Base-by-base conservation (phyloP, 2,329 filamentous ascomycete genomes). In the Paecilomyces niveus region DNA sequence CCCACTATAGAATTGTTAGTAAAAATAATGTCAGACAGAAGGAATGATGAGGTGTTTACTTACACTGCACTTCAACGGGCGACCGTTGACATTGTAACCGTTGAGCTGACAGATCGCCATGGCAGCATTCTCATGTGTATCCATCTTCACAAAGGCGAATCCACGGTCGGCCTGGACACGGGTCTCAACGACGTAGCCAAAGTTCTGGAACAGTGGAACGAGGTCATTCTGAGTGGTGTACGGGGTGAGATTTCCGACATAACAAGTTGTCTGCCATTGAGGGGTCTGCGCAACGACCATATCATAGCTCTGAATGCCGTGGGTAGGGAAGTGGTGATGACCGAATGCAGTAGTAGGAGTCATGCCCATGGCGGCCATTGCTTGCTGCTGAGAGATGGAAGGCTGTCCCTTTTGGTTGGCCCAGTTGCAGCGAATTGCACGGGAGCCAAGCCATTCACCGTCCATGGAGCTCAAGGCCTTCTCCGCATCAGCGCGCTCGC, bases 341-440 rank as follows among this genome's bases (percentile, higher is more conserved):
- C 93, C 94, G 70, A 92, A 99, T 5, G 93, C 92, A 53, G 92
- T 97, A 31, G 93, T 96, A 4, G 94, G 94, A 26, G 93, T 96
- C 89, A 99, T 92, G 72, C 94, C 94, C 90, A 97, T 96, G 59
- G 92, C 89, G 62, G 89, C 89, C 91, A 99, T 94, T 39, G 92
- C 91, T 76, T 96, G 91, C 78, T 97, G 94, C 79, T 99, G 93
- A 54, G 92, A 92, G 75, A 97, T 97, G 1, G 94, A 97, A 58
- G 94, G 94, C 72, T 99, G 94, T n/a, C 94, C 94, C 82, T 99
- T 99, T 73, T 99, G 94, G 80, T 99, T 99, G 61, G 94, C 94
- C 94, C 94, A 99, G 82, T 99, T 99, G 84, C 93, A 97, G 67
- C 94, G 92, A 72, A 99, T 99, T 49, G 94, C 94, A 64, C 94